Evolutionary conservation across 805 yeast species (phyloP).

Genomic region (Saturnispora bothae): DNA sequence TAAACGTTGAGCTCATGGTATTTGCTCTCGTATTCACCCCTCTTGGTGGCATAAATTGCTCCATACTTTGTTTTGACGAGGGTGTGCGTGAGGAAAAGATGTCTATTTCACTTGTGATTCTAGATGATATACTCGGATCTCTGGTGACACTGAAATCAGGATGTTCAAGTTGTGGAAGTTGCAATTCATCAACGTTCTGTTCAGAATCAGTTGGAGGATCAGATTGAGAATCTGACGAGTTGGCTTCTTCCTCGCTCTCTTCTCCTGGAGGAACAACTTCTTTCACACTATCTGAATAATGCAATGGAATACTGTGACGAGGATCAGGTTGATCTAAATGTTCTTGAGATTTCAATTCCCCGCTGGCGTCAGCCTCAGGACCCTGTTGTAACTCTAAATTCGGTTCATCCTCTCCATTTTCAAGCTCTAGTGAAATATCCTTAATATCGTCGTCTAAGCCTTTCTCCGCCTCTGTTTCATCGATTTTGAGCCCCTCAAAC

Average conservation of each 20-base stretch:
- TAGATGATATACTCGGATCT: conserved; percentile 12
- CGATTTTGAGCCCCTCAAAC: too few relatives aligned
- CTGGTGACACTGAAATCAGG: conserved; percentile 10
- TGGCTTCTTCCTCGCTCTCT: background rate
- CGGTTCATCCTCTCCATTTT: too few relatives aligned
- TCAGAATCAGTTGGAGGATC: too few relatives aligned
- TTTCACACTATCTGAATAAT: background rate
- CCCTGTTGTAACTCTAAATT: too few relatives aligned
- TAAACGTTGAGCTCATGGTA: conserved; percentile 4
- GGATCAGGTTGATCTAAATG: background rate
- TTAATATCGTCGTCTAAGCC: too few relatives aligned
- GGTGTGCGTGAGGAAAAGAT: conserved; percentile 9
- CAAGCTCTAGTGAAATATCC: too few relatives aligned
- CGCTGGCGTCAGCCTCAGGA: too few relatives aligned
- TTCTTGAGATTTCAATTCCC: background rate
- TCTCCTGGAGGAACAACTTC: background rate
- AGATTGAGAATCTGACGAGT: too few relatives aligned
- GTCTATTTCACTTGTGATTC: conserved; percentile 11
- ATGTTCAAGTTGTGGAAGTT: conserved; percentile 6
- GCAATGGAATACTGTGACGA: background rate
- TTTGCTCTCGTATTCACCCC: too few relatives aligned
- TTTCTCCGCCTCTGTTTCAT: too few relatives aligned
- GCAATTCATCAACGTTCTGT: background rate
- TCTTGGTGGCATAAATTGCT: background rate
- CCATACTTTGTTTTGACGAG: background rate